Conservation (phyloP, 441 rosid species). For the Brassica balearica region DNA sequence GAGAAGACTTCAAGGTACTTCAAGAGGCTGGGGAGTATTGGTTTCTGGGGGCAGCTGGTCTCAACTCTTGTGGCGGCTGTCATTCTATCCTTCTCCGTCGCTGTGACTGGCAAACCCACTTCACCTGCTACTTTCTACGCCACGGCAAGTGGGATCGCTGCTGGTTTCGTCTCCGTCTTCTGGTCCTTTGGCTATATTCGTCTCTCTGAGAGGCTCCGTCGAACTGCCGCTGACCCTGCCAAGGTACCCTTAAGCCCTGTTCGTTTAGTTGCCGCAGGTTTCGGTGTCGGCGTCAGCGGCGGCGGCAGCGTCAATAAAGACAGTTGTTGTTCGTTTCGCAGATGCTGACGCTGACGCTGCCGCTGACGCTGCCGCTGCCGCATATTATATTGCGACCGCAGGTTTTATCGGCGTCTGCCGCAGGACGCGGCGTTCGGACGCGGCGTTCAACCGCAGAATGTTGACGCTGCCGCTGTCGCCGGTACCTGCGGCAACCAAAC, state of each 20-base stretch:
- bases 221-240: conserved; percentile 80
- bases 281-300: too few species aligned
- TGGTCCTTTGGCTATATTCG: conserved; percentile 96
- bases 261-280: too few species aligned
- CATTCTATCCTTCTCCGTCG: conserved; percentile 83
- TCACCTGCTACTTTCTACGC: conserved; percentile 90
- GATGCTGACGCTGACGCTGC: too few species aligned
- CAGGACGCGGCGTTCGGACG: too few species aligned
- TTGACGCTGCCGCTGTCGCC: too few species aligned
- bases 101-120: conserved; percentile 74
- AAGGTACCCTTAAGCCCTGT: conserved; percentile 55
- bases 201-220: conserved; percentile 82
- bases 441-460: too few species aligned
- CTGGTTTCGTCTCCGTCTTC: conserved; percentile 85
- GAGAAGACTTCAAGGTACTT: conserved; percentile 89
- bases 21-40: conserved; percentile 85
- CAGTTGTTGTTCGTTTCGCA: too few species aligned
- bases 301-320: too few species aligned
- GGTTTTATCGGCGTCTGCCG: too few species aligned
- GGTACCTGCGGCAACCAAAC: too few species aligned
- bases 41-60: conserved; percentile 97
- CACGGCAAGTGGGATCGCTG: conserved; percentile 87
- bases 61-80: conserved; percentile 87
- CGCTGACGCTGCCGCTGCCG: too few species aligned
- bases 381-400: too few species aligned